Evolutionary conservation across 139 green algal genomes (phyloP).

Genomic region (Picochlorum sp.): DNA sequence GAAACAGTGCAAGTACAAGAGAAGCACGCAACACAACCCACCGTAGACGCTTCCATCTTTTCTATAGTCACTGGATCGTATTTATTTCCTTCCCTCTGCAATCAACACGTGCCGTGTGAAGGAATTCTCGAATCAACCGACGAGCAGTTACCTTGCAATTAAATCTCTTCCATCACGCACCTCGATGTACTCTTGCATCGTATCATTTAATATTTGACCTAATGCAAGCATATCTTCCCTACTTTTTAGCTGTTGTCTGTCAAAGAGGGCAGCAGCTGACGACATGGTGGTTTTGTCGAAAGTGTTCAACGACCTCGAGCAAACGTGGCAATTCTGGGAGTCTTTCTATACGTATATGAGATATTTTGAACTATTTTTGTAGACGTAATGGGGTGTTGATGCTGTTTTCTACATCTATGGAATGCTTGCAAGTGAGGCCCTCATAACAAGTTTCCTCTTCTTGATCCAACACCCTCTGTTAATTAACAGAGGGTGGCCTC

Average conservation of each 20-base stretch:
- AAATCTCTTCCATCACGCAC: neutral
- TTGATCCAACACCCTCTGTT: no score
- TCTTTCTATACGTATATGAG: neutral
- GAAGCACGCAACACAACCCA: neutral
- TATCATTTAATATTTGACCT: neutral
- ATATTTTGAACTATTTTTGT: no score
- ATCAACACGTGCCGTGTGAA: neutral
- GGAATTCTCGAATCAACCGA: neutral
- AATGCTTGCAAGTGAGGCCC: no score
- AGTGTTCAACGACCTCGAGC: neutral
- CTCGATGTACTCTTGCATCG: conserved; percentile 1
- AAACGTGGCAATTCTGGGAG: neutral
- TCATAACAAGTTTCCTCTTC: no score
- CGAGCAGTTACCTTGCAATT: neutral
- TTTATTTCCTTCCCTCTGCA: neutral
- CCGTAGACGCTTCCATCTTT: neutral
- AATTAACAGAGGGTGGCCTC: no score
- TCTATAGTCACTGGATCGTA: neutral
- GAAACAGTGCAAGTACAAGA: neutral
- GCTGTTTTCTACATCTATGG: no score
- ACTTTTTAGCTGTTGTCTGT: neutral
- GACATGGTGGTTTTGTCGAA: neutral
- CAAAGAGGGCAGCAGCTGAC: conserved; percentile 4
- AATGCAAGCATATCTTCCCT: neutral
- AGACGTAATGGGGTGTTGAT: no score